Percentiles rank a stretch among this genome's conserved stretches.
Evolutionary conservation across 352 stramenopile genomes (phyloP).

Genomic region (Pythium periplocum): DNA sequence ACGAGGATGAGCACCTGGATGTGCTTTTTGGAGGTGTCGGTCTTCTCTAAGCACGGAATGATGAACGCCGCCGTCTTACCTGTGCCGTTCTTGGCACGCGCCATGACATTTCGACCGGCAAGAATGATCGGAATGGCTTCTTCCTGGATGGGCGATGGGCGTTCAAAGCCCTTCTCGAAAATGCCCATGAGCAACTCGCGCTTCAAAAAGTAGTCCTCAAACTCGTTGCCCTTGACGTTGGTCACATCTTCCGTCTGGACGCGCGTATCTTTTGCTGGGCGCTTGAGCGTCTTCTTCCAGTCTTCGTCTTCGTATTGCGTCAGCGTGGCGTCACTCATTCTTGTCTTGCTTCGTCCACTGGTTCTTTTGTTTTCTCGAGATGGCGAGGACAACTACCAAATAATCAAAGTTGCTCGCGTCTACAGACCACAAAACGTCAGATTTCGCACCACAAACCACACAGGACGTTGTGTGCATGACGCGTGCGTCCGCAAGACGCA

Average conservation of each 20-base stretch:
- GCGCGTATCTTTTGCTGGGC: conserved; percentile 82
- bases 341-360: no score
- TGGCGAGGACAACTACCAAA: no score
- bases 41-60: conserved; percentile 99
- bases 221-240: conserved; percentile 98
- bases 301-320: conserved; percentile 39
- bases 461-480: no score
- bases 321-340: not conserved
- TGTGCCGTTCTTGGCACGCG: conserved; percentile 98
- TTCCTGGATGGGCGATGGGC: conserved; percentile 98
- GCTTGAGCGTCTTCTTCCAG: conserved; percentile 78
- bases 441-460: no score
- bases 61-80: conserved; percentile 99
- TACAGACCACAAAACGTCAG: no score
- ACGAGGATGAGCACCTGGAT: conserved; percentile 99
- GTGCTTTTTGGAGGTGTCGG: conserved; percentile 93
- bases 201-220: conserved; percentile 99
- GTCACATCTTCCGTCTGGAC: conserved; percentile 96
- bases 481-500: no score
- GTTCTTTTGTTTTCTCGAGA: no score
- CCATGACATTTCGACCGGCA: conserved; percentile 97
- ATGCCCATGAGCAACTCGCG: conserved; percentile 99
- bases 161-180: conserved; percentile 99
- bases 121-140: conserved; percentile 99
- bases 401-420: no score